These are phyloP conservation scores for Mucor indicus DNA, from an alignment of 371 early-diverging fungal genomes.

Conservation along the genomic window DNA sequence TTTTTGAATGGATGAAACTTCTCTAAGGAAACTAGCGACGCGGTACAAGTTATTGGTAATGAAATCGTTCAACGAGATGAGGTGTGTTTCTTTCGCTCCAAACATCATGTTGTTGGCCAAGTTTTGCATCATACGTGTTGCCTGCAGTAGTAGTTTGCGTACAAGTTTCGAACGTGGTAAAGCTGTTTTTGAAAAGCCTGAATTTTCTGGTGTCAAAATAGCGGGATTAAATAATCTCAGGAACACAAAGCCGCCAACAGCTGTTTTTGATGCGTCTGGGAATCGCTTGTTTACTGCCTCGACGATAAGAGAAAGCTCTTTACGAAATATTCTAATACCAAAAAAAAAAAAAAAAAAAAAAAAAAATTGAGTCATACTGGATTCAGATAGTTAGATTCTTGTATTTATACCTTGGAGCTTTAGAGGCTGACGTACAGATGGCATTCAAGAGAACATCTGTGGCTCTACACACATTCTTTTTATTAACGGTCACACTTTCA, in stretches of 20 bases:
- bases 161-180: slow-evolving; percentile 56
- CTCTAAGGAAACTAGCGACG: slow-evolving; percentile 55
- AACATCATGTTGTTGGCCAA: slow-evolving; percentile 93
- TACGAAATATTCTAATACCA: slow-evolving; percentile 53
- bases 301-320: slow-evolving; percentile 71
- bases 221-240: slow-evolving; percentile 91
- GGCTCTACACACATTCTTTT: slow-evolving; percentile 71
- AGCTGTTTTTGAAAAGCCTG: slow-evolving; percentile 43
- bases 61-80: slow-evolving; percentile 83
- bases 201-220: slow-evolving; percentile 78
- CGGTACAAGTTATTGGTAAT: slow-evolving; percentile 65
- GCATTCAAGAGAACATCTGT: slow-evolving; percentile 73
- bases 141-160: slow-evolving; percentile 78
- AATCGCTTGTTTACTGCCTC: slow-evolving; percentile 74
- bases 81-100: slow-evolving; percentile 86
- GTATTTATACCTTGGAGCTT: slow-evolving; percentile 55
- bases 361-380: background rate
- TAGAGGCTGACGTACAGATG: slow-evolving; percentile 66
- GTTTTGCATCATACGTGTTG: slow-evolving; percentile 94
- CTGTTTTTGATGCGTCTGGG: slow-evolving; percentile 76
- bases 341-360: background rate
- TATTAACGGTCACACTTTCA: slow-evolving; percentile 60
- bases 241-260: slow-evolving; percentile 91
- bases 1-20: slow-evolving; percentile 39
- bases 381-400: background rate